phyloP scores from a whole-genome alignment of 2,329 filamentous ascomycete genomes.

The Fusarium tjaetaba region DNA sequence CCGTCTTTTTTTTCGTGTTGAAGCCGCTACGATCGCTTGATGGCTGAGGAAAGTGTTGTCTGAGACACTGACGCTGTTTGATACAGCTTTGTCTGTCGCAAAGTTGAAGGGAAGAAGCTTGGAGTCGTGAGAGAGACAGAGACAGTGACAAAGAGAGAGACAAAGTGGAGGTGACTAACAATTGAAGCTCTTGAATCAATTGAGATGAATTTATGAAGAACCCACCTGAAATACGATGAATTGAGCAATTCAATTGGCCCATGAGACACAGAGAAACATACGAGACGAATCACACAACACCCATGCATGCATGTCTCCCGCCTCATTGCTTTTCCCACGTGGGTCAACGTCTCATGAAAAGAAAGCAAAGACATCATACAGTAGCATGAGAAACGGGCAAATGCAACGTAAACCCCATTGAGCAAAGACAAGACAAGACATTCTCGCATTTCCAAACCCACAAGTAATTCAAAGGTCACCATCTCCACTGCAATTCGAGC shows the following conservation, averaged over 20 bases:
- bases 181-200: background rate
- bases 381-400: background rate
- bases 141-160: background rate
- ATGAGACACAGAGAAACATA: background rate
- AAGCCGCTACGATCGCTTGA: background rate
- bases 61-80: slow-evolving; percentile 22
- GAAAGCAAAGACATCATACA: slow-evolving; percentile 21
- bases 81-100: slow-evolving; percentile 11
- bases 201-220: background rate
- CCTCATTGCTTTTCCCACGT: slow-evolving; percentile 19
- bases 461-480: slow-evolving; percentile 12
- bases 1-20: background rate
- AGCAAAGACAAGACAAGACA: background rate
- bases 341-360: slow-evolving; percentile 7
- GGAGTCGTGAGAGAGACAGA: background rate
- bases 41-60: background rate
- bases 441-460: background rate
- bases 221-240: slow-evolving; percentile 10
- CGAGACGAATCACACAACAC: slow-evolving; percentile 1
- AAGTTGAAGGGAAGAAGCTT: slow-evolving; percentile 13
- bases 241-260: background rate
- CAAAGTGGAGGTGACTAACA: slow-evolving; percentile 12
- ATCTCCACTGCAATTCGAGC: slow-evolving; percentile 15
- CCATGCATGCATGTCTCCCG: background rate
- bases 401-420: background rate